A percentile compares a stretch with the other conserved stretches of the same genome.
Conservation (phyloP, 345 rosid genomes). For the Bruguiera sexangula region DNA sequence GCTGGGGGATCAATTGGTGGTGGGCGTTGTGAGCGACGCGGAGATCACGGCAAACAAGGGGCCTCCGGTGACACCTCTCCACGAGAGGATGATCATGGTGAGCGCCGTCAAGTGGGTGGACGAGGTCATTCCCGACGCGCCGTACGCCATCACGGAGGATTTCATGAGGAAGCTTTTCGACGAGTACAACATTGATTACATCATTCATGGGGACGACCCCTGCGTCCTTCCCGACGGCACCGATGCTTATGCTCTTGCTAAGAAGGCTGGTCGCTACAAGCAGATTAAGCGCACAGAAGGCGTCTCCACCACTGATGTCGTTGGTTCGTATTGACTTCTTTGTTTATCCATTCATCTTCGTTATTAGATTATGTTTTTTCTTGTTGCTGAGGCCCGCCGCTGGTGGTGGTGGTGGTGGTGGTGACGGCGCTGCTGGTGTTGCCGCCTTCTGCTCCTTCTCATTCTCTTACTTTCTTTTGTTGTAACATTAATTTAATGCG, state of each 20-base stretch:
- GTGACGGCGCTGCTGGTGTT: background rate
- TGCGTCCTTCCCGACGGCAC: constrained; percentile 79
- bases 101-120: constrained; percentile 77
- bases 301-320: constrained; percentile 77
- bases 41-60: constrained; percentile 74
- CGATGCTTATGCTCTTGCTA: constrained; percentile 71
- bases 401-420: background rate
- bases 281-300: constrained; percentile 86
- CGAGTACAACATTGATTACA: constrained; percentile 62
- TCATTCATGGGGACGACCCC: constrained; percentile 78
- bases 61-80: constrained; percentile 68
- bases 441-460: background rate
- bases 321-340: constrained; percentile 32
- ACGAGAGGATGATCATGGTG: constrained; percentile 71
- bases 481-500: background rate
- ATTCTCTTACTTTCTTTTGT: background rate
- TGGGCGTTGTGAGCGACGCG: constrained; percentile 70
- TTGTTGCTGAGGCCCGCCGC: background rate
- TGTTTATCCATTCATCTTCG: background rate
- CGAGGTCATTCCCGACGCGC: constrained; percentile 71
- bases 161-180: constrained; percentile 68
- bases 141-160: constrained; percentile 67
- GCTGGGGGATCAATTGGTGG: constrained; percentile 64
- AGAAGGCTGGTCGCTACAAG: constrained; percentile 73
- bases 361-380: background rate